Evolutionary conservation across 148 eudicot species (phyloP), one percentile per base, ranked within the genome.

Genomic region (Rhododendron mucronatum): DNA sequence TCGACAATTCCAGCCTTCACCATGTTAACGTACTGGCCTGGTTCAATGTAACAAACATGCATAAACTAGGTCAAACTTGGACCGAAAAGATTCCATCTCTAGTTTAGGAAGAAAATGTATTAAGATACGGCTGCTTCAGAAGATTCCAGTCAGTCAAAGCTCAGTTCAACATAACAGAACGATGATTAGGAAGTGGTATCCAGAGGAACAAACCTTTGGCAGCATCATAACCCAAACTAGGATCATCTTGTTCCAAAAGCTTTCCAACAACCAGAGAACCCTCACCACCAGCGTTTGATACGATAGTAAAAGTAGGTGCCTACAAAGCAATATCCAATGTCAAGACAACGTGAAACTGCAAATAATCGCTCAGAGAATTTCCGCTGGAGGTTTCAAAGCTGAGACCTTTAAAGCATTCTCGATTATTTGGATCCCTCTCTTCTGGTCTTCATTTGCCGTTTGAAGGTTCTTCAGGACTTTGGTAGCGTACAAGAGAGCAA

Each of bases 1-100:
- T 97, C 99, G 20, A 97, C 90, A 9, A 97, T 95, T 89, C 98
- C 99, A 35, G 96, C 93, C 86, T 92, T 89, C 83, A 97, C 94
- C 99, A 97, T 95, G 91, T 94, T 79, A 5, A 95, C 98, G 53
- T 95, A 97, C 88, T 92, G 71, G 82, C 98, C 99, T 97, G 92
- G 39, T 82, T 76, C 80, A 69, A 18, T 11, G 86, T 8, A 77
- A 77, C 11, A 48, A 81, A 20, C 80, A 71, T 59, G 37, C 69
- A 37, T 50, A n/a, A 84, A 47, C 57, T 67, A 53, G 2, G 35
- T 11, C 59, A 26, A 79, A n/a, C 30, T 48, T 79, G 82, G 82
- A 79, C 21, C 26, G 37, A 50, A 47, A 79, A 26, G 28, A 79
- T 11, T 4, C 82, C 13, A 15, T 59, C 16, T 59, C 30, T 7